phyloP scores from a whole-genome alignment of 2,329 filamentous ascomycete species.

The Colletotrichum sp. region DNA sequence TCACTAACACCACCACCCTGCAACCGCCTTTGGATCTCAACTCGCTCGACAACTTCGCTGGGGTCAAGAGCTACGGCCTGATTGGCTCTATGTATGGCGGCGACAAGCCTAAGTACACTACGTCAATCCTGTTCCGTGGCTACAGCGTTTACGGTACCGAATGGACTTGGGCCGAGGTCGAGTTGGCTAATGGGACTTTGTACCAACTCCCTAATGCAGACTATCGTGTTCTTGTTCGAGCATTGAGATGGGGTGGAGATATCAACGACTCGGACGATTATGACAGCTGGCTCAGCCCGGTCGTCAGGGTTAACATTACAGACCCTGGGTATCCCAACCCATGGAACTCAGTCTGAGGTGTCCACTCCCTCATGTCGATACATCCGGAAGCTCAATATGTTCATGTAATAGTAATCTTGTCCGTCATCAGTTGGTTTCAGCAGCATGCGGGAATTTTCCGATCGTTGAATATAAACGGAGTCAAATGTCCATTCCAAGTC shows the following conservation, averaged over 20 bases:
- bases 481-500: neutral
- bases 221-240: constrained; percentile 9
- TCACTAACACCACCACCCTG: neutral
- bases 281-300: constrained; percentile 13
- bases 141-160: neutral
- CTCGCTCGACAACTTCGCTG: neutral
- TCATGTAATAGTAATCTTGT: neutral
- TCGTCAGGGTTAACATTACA: constrained; percentile 2
- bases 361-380: neutral
- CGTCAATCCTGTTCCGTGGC: neutral
- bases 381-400: neutral
- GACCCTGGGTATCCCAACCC: constrained; percentile 4
- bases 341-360: neutral
- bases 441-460: neutral
- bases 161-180: constrained; percentile 8
- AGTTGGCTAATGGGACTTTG: constrained; percentile 2
- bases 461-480: neutral
- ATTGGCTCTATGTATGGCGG: constrained; percentile 4
- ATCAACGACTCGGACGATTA: neutral
- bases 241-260: neutral
- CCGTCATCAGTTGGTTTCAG: neutral
- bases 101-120: neutral
- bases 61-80: constrained; percentile 6
- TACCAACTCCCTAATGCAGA: constrained; percentile 14
- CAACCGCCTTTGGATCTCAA: neutral